Evolutionary conservation across 2,329 filamentous ascomycete species (phyloP), one percentile per base, ranked within the genome.

Genomic region (Penicillium sp.): DNA sequence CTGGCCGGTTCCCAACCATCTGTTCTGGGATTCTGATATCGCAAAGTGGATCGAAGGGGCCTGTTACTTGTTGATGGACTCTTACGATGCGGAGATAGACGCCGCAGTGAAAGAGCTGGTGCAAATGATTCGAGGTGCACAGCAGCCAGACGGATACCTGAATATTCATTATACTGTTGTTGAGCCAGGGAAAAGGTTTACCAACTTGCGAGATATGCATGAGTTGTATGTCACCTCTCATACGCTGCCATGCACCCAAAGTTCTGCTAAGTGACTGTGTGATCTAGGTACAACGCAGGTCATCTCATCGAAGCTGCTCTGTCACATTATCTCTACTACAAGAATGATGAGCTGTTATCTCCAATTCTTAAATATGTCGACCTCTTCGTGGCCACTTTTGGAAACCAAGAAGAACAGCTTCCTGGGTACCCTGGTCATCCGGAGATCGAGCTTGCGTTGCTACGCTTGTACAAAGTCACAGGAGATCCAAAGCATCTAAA

Each of bases 11-110:
- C 83, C 84, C 0, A 82, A 83, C 22, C 83, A 85, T 62, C 73
- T 85, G 4, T 87, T 87, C 68, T 87, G 84, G 84, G 85, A 87
- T 64, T 80, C 76, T 0, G 81, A 82, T 69, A 70, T 84, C n/a
- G 84, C 81, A 11, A 88, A 88, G 71, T 87, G 84, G 83, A 84
- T 87, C 53, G 86, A 88, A 71, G 84, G 82, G 0, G 85, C 84
- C 3, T 86, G 84, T 61, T 87, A 88, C 63, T 81, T 85, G 25
- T 55, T 68, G 14, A 63, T 72, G 85, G 8, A 67, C 65, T 31
- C 78, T 14, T 72, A 79, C 17, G 77, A 84, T 58, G 68, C 71
- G 0, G 77, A 82, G 45, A 73, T 86, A 54, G 79, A 83, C 55
- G 70, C 70, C 1, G 83, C 84, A 0, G 77, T 87, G 0, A 71